Percentiles rank a stretch among this genome's conserved stretches.
These are phyloP conservation scores for Rutstroemia sp. DNA, from an alignment of 2,329 filamentous ascomycete species.

Conservation along the genomic window DNA sequence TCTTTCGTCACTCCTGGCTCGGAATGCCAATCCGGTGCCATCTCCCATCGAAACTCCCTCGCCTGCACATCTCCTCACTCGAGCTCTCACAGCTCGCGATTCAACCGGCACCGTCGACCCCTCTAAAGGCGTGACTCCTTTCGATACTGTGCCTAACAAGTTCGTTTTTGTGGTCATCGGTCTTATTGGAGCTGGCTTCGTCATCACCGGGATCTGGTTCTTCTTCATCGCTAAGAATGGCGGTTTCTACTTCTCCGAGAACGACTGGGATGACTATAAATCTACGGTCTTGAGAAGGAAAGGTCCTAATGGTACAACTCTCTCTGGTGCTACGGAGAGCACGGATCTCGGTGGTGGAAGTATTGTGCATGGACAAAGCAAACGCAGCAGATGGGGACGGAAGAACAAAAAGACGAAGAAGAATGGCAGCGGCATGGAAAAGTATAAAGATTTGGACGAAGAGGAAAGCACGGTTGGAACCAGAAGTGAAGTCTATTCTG, in stretches of 20 bases:
- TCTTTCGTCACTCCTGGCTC: constrained; percentile 19
- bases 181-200: constrained; percentile 69
- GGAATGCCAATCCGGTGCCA: constrained; percentile 7
- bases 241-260: constrained; percentile 76
- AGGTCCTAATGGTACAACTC: constrained; percentile 79
- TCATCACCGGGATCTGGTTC: constrained; percentile 81
- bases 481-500: constrained; percentile 16
- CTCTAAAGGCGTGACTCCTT: constrained; percentile 42
- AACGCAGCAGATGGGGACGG: constrained; percentile 33
- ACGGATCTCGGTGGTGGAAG: constrained; percentile 85
- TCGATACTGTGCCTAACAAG: constrained; percentile 46
- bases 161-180: constrained; percentile 83
- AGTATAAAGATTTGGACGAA: constrained; percentile 29
- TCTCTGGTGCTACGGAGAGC: constrained; percentile 73
- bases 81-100: constrained; percentile 13
- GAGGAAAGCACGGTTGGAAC: constrained; percentile 17
- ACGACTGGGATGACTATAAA: constrained; percentile 98
- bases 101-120: constrained; percentile 30
- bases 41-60: not conserved
- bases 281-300: constrained; percentile 83
- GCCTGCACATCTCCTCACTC: not conserved
- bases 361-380: constrained; percentile 65
- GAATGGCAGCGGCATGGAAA: constrained; percentile 12
- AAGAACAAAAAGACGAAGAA: constrained; percentile 30
- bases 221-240: constrained; percentile 98